phyloP scores from a whole-genome alignment of 352 stramenopile species.

The Phytopythium kandeliae region DNA sequence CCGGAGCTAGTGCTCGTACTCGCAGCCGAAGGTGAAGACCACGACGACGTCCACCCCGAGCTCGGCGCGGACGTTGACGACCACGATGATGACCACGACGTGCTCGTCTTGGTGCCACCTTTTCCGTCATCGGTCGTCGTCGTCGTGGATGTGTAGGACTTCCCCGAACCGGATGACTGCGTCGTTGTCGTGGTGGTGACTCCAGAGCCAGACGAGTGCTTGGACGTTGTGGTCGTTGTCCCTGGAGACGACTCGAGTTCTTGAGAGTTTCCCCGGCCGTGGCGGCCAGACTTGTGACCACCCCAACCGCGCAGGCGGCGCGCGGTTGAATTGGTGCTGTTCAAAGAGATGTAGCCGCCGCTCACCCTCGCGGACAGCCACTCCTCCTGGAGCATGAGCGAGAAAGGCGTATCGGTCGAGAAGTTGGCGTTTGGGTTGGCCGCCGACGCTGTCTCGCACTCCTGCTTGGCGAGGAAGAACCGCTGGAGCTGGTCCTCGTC shows the following conservation, averaged over 20 bases:
- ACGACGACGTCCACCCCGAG: conserved; percentile 9
- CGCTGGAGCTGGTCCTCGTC: conserved; percentile 32
- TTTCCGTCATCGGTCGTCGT: conserved; percentile 9
- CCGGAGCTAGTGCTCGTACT: conserved; percentile 14
- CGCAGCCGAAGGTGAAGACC: conserved; percentile 9
- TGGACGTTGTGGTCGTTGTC: conserved; percentile 13
- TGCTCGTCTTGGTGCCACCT: conserved; percentile 12
- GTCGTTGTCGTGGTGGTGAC: conserved; percentile 15
- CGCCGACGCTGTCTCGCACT: conserved; percentile 18
- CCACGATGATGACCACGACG: conserved; percentile 13
- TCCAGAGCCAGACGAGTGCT: conserved; percentile 13
- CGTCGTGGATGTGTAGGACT: conserved; percentile 14
- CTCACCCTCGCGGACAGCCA: conserved; percentile 6
- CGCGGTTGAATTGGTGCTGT: background rate
- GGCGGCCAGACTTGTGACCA: conserved; percentile 4
- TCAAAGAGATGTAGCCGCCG: conserved; percentile 6
- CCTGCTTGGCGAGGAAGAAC: conserved; percentile 40
- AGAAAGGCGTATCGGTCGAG: conserved; percentile 39
- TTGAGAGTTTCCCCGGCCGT: conserved; percentile 1
- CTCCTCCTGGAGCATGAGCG: conserved; percentile 45
- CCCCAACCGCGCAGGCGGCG: conserved; percentile 18
- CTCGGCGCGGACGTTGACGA: conserved; percentile 6
- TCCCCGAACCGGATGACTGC: conserved; percentile 15
- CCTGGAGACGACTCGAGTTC: background rate
- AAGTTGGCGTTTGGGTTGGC: conserved; percentile 38